A percentile compares a stretch with the other conserved stretches of the same genome.
phyloP scores from a whole-genome alignment of 2,329 filamentous ascomycete species.

The Phaeosphaeriaceae sp. region DNA sequence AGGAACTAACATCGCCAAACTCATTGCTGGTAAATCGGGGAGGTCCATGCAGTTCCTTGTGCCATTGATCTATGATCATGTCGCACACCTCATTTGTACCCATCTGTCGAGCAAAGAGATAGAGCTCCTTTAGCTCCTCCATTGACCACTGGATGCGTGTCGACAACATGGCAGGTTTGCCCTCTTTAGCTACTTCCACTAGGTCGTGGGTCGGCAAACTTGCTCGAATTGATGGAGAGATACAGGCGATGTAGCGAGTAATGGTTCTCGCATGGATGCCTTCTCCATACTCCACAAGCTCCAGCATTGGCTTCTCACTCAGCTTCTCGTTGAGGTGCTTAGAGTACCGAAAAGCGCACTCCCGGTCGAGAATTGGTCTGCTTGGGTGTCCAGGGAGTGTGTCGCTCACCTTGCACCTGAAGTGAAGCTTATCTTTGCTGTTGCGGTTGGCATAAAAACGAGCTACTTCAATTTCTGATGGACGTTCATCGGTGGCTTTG shows the following conservation, averaged over 20 bases:
- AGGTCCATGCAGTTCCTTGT: slow-evolving; percentile 1
- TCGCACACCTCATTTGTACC: slow-evolving; percentile 4
- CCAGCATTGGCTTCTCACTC: neutral
- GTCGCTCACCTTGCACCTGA: neutral
- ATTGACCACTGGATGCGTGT: slow-evolving; percentile 5
- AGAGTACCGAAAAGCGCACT: neutral
- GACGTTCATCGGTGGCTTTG: neutral
- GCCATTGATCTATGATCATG: slow-evolving; percentile 5
- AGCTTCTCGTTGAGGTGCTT: neutral
- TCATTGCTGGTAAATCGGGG: neutral
- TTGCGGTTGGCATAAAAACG: slow-evolving; percentile 2
- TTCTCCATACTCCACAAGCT: slow-evolving; percentile 1
- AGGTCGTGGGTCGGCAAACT: slow-evolving; percentile 3
- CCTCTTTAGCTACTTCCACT: neutral
- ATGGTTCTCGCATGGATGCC: slow-evolving; percentile 4
- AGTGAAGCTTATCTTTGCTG: slow-evolving; percentile 1
- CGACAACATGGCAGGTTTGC: neutral
- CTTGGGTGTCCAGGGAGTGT: neutral
- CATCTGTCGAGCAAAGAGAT: slow-evolving; percentile 1
- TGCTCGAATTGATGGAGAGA: slow-evolving; percentile 1
- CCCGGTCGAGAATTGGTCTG: neutral
- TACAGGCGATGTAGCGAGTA: slow-evolving; percentile 1
- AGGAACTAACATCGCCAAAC: neutral
- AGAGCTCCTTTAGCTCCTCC: slow-evolving; percentile 1
- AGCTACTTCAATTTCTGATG: neutral